Evolutionary conservation across 495 filamentous ascomycete genomes (phyloP).

Genomic region (Aspergillus funiculosus): DNA sequence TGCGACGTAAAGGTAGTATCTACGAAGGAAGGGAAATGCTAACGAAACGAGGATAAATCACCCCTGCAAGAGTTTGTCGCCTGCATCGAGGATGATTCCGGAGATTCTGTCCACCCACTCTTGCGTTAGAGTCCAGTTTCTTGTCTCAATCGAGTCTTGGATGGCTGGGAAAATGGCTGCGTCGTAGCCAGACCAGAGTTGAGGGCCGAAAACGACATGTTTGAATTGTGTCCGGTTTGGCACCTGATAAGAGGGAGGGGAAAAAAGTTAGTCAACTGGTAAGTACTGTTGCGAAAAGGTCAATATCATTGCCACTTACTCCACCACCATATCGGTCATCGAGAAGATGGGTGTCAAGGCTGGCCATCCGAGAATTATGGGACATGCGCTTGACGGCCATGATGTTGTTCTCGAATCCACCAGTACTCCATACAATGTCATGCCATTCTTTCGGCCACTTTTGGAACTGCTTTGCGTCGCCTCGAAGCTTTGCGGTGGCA

Average conservation of each 20-base stretch:
- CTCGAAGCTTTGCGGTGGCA: slow-evolving; percentile 54
- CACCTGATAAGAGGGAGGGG: slow-evolving; percentile 49
- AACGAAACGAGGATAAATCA: slow-evolving; percentile 14
- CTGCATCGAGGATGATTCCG: slow-evolving; percentile 58
- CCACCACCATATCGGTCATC: slow-evolving; percentile 66
- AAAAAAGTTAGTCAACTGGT: slow-evolving; percentile 10
- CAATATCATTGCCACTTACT: slow-evolving; percentile 40
- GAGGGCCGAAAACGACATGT: slow-evolving; percentile 82
- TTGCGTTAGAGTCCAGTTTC: slow-evolving; percentile 66
- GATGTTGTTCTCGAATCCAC: slow-evolving; percentile 63
- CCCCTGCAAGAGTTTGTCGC: slow-evolving; percentile 49
- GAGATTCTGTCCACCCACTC: slow-evolving; percentile 68
- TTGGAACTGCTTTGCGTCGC: slow-evolving; percentile 58
- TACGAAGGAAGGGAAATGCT: background rate
- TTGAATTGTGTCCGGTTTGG: slow-evolving; percentile 91
- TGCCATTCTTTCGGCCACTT: slow-evolving; percentile 72
- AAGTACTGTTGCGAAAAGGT: too few relatives aligned
- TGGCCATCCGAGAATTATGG: slow-evolving; percentile 66
- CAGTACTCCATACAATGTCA: slow-evolving; percentile 53
- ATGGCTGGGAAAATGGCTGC: slow-evolving; percentile 78
- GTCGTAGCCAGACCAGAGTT: slow-evolving; percentile 71
- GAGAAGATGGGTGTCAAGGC: slow-evolving; percentile 77
- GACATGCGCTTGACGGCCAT: slow-evolving; percentile 58
- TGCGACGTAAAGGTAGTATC: slow-evolving; percentile 1
- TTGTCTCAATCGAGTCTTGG: slow-evolving; percentile 67